Percentiles rank a stretch among this genome's conserved stretches.
Evolutionary conservation across 345 rosid species (phyloP).

Genomic region (Hevea brasiliensis): DNA sequence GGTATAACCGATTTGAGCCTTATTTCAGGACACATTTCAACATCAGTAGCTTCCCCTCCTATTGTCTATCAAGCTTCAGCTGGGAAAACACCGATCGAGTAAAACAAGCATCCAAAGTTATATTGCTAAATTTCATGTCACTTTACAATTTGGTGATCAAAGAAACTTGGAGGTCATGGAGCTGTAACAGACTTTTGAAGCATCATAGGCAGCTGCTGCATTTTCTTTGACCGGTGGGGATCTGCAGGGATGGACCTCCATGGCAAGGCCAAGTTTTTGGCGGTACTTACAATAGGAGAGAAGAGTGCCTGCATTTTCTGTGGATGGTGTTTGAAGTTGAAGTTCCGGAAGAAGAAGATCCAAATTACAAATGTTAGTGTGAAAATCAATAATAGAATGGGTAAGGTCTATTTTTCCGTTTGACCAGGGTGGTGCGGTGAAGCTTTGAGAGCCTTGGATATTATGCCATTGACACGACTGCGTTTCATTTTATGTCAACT

Average conservation of each 20-base stretch:
- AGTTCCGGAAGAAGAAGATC: background rate
- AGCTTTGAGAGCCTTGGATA: background rate
- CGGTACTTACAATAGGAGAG: conserved; percentile 12
- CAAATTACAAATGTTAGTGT: background rate
- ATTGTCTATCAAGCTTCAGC: conserved; percentile 65
- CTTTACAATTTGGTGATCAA: background rate
- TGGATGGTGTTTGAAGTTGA: background rate
- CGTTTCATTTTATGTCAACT: too few relatives aligned
- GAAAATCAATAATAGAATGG: conserved; percentile 1
- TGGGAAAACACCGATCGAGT: conserved; percentile 30
- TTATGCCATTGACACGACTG: too few relatives aligned
- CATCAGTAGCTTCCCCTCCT: conserved; percentile 64
- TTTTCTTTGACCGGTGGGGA: conserved; percentile 27
- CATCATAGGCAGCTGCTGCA: conserved; percentile 26
- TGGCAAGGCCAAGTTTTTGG: conserved; percentile 29
- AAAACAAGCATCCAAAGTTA: background rate
- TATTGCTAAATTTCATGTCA: background rate
- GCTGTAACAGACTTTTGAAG: conserved; percentile 48
- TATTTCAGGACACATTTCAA: conserved; percentile 61
- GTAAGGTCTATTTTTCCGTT: conserved; percentile 1
- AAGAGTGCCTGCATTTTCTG: conserved; percentile 44
- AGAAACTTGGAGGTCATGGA: conserved; percentile 26
- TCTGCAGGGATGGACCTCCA: conserved; percentile 27
- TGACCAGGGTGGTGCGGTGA: conserved; percentile 1
- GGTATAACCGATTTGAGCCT: conserved; percentile 51